phyloP scores from a whole-genome alignment of 106 monocot genomes.

The Platanthera guangdongensis region DNA sequence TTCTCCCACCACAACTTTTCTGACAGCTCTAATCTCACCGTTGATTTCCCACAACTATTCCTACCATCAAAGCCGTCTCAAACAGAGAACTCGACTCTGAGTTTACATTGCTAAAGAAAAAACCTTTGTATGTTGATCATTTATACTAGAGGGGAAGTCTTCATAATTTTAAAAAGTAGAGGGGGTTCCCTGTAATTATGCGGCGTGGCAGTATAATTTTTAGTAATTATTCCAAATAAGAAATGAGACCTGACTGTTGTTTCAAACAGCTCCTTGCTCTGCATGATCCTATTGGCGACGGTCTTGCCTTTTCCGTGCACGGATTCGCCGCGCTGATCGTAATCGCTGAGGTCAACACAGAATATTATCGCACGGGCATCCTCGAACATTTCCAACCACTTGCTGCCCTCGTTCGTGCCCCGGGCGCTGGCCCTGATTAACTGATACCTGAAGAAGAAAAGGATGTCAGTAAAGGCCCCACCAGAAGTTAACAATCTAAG shows the following conservation, averaged over 20 bases:
- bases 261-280: conserved; percentile 90
- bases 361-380: conserved; percentile 79
- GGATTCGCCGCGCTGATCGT: conserved; percentile 42
- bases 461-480: background rate
- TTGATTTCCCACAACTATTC: too few species aligned
- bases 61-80: too few species aligned
- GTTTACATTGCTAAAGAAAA: too few species aligned
- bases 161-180: too few species aligned
- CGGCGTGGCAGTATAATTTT: background rate
- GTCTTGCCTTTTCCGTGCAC: conserved; percentile 24
- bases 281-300: conserved; percentile 79
- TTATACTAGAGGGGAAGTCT: too few species aligned
- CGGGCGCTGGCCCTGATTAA: conserved; percentile 68
- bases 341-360: conserved; percentile 80
- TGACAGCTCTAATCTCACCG: too few species aligned
- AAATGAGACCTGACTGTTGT: conserved; percentile 47
- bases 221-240: background rate
- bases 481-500: background rate
- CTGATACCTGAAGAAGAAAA: conserved; percentile 51
- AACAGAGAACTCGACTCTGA: too few species aligned
- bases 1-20: too few species aligned
- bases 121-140: too few species aligned
- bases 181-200: background rate
- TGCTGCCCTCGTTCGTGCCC: conserved; percentile 84
- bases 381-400: conserved; percentile 98